Conservation (phyloP, 495 filamentous ascomycete genomes). For the Darksidea phi region DNA sequence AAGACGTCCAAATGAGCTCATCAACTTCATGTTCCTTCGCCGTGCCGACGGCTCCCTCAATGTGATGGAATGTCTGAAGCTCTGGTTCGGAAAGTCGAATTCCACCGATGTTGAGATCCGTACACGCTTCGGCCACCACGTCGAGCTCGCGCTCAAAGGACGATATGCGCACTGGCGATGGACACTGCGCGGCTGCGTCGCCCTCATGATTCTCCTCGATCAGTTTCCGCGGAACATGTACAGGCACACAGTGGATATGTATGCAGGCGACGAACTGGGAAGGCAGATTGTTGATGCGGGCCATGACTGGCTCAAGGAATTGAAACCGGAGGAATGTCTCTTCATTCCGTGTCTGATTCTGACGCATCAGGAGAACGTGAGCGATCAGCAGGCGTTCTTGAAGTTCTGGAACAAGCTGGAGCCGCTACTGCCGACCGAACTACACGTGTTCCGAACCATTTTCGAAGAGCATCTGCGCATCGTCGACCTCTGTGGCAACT, state of each 20-base stretch:
- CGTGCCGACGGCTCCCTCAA: conserved; percentile 7
- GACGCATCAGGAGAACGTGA: conserved; percentile 18
- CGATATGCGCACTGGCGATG: conserved; percentile 9
- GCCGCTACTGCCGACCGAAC: conserved; percentile 12
- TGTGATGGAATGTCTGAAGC: conserved; percentile 16
- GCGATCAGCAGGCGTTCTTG: conserved; percentile 14
- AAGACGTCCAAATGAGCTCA: conserved; percentile 14
- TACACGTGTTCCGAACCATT: conserved; percentile 25
- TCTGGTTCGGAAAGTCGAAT: conserved; percentile 23
- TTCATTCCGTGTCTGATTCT: conserved; percentile 22
- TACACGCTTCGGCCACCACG: conserved; percentile 17
- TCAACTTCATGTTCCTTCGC: conserved; percentile 23
- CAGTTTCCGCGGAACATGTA: conserved; percentile 46
- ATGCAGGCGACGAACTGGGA: conserved; percentile 42
- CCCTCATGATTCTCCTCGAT: conserved; percentile 43
- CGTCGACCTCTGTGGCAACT: conserved; percentile 17
- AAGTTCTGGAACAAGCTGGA: conserved; percentile 17
- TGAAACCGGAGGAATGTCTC: conserved; percentile 17
- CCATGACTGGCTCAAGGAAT: conserved; percentile 11
- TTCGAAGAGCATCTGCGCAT: conserved; percentile 22
- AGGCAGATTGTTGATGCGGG: conserved; percentile 11
- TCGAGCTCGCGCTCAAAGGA: conserved; percentile 10
- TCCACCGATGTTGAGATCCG: conserved; percentile 16
- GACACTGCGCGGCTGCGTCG: conserved; percentile 32
- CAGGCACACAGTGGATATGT: conserved; percentile 37